Conservation (phyloP, 768 basidiomycete species). For the Boletellus emodensis region DNA sequence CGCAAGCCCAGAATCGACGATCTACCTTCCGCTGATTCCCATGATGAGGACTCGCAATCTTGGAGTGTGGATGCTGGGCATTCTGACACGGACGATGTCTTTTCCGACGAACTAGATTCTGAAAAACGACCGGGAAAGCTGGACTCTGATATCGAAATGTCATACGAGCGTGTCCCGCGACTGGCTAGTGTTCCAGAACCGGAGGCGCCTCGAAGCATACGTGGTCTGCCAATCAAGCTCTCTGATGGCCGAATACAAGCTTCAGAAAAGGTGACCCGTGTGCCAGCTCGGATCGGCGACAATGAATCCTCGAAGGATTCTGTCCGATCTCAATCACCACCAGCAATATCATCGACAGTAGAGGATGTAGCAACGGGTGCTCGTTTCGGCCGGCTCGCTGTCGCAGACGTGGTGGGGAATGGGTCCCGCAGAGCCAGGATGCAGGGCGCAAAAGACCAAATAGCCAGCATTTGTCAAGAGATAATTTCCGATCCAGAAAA, state of each 20-base stretch:
- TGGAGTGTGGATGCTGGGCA: constrained; percentile 47
- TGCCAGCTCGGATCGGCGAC: constrained; percentile 18
- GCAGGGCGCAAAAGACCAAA: constrained; percentile 86
- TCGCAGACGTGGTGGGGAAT: constrained; percentile 65
- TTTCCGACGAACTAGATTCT: constrained; percentile 10
- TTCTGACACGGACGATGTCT: constrained; percentile 18
- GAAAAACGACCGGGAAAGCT: constrained; percentile 9
- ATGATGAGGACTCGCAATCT: constrained; percentile 53
- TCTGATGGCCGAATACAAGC: constrained; percentile 72
- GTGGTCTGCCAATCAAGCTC: constrained; percentile 82
- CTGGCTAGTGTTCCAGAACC: constrained; percentile 43
- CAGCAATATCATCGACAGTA: constrained; percentile 29
- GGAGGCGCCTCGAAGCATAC: constrained; percentile 47
- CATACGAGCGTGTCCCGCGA: constrained; percentile 65
- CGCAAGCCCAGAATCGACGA: constrained; percentile 46
- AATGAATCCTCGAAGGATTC: constrained; percentile 35
- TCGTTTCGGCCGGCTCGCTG: constrained; percentile 81
- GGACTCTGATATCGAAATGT: constrained; percentile 65
- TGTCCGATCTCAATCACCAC: constrained; percentile 29
- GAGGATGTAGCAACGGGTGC: constrained; percentile 82
- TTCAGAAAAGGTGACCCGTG: constrained; percentile 37
- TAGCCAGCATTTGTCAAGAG: constrained; percentile 90
- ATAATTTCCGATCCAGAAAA: constrained; percentile 94
- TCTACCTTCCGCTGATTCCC: constrained; percentile 66
- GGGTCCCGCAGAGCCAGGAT: constrained; percentile 64